A percentile compares a stretch with the other conserved stretches of the same genome.
These are phyloP conservation scores for Herpotrichia juniperi DNA, from an alignment of 2,329 filamentous ascomycete genomes.

Conservation along the genomic window DNA sequence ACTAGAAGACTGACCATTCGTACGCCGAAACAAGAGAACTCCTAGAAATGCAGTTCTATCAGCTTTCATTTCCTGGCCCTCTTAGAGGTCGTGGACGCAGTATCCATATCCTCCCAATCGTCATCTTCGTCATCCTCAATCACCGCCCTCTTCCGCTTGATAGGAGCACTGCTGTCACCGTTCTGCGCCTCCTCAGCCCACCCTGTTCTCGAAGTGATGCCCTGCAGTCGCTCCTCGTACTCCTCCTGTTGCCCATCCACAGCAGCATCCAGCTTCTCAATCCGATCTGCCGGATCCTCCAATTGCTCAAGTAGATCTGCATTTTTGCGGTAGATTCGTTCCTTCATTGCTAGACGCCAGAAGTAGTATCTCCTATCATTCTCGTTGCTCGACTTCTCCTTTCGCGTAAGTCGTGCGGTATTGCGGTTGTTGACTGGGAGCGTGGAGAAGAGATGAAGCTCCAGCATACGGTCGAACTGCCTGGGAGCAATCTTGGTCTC, in stretches of 20 bases:
- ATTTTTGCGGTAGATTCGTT: slow-evolving; percentile 77
- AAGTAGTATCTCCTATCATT: slow-evolving; percentile 70
- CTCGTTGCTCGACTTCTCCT: slow-evolving; percentile 56
- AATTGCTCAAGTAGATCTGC: slow-evolving; percentile 72
- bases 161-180: slow-evolving; percentile 22
- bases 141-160: slow-evolving; percentile 41
- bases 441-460: slow-evolving; percentile 72
- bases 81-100: slow-evolving; percentile 35
- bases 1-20: too few relatives aligned
- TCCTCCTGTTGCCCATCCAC: slow-evolving; percentile 72
- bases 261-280: slow-evolving; percentile 74
- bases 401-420: slow-evolving; percentile 52
- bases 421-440: slow-evolving; percentile 58
- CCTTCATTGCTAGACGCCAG: slow-evolving; percentile 78
- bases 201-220: slow-evolving; percentile 42
- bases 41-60: too few relatives aligned
- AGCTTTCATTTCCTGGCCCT: slow-evolving; percentile 17
- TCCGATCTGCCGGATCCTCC: slow-evolving; percentile 66
- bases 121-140: slow-evolving; percentile 47
- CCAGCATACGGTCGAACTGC: slow-evolving; percentile 77
- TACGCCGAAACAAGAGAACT: neutral
- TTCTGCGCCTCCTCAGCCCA: slow-evolving; percentile 19
- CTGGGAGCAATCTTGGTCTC: slow-evolving; percentile 74
- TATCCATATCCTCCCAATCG: slow-evolving; percentile 41
- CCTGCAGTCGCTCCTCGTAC: slow-evolving; percentile 70